Evolutionary conservation across 2,329 filamentous ascomycete species (phyloP), one percentile per base, ranked within the genome.

Genomic region (Cladosporium oxysporum): DNA sequence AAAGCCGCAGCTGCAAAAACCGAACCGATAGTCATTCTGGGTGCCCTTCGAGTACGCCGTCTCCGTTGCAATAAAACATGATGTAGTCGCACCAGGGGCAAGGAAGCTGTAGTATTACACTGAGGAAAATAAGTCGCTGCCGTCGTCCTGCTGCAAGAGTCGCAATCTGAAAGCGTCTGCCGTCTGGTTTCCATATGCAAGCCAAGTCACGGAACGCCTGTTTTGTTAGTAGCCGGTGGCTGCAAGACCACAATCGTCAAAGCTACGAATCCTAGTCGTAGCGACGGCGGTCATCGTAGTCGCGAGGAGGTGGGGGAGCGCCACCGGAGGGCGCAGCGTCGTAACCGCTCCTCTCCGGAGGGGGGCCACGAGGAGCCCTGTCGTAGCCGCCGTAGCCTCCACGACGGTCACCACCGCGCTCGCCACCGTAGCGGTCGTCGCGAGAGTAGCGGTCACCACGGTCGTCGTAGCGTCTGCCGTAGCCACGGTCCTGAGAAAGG

Each of bases 401-500:
- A 66, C 73, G 69, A 28, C 72, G 69, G n/a, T 70, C 71, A 18
- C 61, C 62, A 62, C 58, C 62, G 37, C 64, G 57, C 37, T 58
- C 58, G 41, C 68, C 69, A 33, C 68, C 67, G 47, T 72, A 69
- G 68, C 69, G 67, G 63, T 70, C 70, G 41, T 68, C 69, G 37
- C 69, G 66, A n/a, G 52, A 55, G 64, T 69, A 69, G 52, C 69
- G 67, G 57, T 70, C 69, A 33, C 66, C 69, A 35, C 68, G 78
- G 65, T 82, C 81, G 62, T 83, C 82, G 68, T 86, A 83, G 69
- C 85, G 85, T 66, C 87, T 85, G 69, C 88, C 86, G 69, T 72
- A 71, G 57, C 88, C 79, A 67, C 85, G 84, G 69, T 87, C 85
- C 74, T 88, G 86, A 90, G 87, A 31, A 12, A 16, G 7, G 26